phyloP scores from a whole-genome alignment of 345 rosid genomes.

The Fremontodendron californicum region DNA sequence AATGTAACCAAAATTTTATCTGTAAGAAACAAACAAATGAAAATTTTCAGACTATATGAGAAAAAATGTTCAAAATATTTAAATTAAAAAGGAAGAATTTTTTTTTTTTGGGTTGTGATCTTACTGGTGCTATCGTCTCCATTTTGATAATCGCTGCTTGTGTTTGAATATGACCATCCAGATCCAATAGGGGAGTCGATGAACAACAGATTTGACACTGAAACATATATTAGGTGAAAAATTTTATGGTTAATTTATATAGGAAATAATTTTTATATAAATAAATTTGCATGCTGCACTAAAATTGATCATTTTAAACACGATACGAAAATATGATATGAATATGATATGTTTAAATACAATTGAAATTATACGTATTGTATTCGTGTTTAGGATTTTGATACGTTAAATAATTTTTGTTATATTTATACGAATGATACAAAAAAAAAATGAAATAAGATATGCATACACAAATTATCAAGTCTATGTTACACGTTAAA shows the following conservation, averaged over 20 bases:
- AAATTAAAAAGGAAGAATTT: not conserved
- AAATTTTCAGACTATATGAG: not conserved
- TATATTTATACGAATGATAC: too few species aligned
- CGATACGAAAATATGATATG: too few species aligned
- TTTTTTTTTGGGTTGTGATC: not conserved
- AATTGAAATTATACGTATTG: too few species aligned
- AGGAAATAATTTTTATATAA: not conserved
- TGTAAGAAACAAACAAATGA: not conserved
- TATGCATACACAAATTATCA: too few species aligned
- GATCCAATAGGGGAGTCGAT: not conserved
- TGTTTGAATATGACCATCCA: not conserved
- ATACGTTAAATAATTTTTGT: too few species aligned
- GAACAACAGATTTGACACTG: not conserved
- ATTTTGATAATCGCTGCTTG: not conserved
- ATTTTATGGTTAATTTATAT: not conserved
- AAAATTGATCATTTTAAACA: too few species aligned
- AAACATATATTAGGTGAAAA: not conserved
- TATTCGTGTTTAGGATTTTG: too few species aligned
- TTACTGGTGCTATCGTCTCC: conserved; percentile 2
- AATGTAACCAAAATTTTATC: not conserved
- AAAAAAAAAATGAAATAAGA: too few species aligned
- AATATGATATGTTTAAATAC: too few species aligned
- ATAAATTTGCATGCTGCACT: not conserved
- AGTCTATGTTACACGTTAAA: not conserved
- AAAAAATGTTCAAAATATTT: not conserved